A percentile compares a stretch with the other conserved stretches of the same genome.
Evolutionary conservation across 345 rosid genomes (phyloP).

Genomic region (Syzygium aqueum): DNA sequence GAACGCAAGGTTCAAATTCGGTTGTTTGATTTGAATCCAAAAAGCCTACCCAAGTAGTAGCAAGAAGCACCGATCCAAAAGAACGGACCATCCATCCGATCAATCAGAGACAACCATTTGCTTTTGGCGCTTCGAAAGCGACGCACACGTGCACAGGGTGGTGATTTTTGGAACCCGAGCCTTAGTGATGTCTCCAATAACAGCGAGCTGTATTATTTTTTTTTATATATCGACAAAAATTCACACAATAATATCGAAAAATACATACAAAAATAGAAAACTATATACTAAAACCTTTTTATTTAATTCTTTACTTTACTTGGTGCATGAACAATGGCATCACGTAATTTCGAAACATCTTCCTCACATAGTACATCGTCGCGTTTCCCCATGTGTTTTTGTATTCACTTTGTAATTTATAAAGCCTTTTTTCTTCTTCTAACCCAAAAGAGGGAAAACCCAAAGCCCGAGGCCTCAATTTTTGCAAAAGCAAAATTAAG

Average conservation of each 20-base stretch:
- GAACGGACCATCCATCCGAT: background rate
- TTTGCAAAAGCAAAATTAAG: background rate
- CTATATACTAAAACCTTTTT: background rate
- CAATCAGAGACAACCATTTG: background rate
- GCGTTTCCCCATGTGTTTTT: background rate
- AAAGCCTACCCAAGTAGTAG: background rate
- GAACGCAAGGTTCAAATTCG: background rate
- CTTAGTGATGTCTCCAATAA: constrained; percentile 9
- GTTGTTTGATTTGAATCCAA: background rate
- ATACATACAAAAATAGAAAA: background rate
- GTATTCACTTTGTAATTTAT: background rate
- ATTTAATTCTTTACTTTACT: background rate
- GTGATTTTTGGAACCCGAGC: constrained; percentile 21
- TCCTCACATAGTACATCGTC: background rate
- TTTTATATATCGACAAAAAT: background rate
- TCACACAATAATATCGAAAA: background rate
- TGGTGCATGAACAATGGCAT: background rate
- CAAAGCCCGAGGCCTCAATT: background rate
- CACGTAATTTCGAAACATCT: background rate
- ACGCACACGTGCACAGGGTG: constrained; percentile 44
- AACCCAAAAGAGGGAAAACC: background rate
- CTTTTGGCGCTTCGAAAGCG: background rate
- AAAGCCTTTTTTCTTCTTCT: background rate
- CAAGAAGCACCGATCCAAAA: background rate
- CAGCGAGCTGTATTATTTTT: background rate